Conservation (phyloP, 2,329 filamentous ascomycete species). For the Lasiodiplodia citricola region DNA sequence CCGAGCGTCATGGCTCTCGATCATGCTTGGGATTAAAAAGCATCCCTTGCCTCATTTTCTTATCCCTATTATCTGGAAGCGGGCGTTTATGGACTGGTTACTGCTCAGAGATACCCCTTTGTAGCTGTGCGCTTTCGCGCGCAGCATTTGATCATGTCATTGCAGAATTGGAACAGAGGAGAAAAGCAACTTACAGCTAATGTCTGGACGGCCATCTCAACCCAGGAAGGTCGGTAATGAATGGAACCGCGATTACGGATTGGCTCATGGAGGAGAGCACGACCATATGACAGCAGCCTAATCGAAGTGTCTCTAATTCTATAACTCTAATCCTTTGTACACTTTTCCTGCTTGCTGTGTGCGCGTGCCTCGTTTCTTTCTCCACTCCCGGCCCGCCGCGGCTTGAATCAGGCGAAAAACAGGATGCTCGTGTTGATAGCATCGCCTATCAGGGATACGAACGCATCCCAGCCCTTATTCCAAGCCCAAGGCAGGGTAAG, state of each 20-base stretch:
- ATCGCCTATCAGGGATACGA: conserved; percentile 20
- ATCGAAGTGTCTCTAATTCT: conserved; percentile 16
- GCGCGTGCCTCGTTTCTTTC: background rate
- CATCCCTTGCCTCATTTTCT: conserved; percentile 8
- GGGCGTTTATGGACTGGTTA: conserved; percentile 20
- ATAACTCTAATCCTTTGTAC: background rate
- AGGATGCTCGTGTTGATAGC: conserved; percentile 7
- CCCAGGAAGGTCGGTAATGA: conserved; percentile 6
- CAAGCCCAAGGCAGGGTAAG: background rate
- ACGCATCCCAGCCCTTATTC: background rate
- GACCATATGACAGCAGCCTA: background rate
- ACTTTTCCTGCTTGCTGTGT: background rate
- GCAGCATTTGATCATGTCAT: conserved; percentile 25
- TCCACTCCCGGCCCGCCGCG: background rate
- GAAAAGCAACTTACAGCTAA: conserved; percentile 13
- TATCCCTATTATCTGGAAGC: conserved; percentile 11
- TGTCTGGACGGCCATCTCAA: conserved; percentile 19
- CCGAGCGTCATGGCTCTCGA: conserved; percentile 30
- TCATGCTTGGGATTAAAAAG: conserved; percentile 18
- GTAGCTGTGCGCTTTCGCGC: conserved; percentile 27
- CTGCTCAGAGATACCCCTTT: conserved; percentile 27
- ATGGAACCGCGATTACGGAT: background rate
- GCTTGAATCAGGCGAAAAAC: background rate
- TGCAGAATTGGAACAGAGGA: conserved; percentile 6
- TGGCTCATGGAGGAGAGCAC: conserved; percentile 4